Evolutionary conservation across 1,284 basidiomycete genomes (phyloP), one percentile per base, ranked within the genome.

Genomic region (Sporisorium scitamineum): DNA sequence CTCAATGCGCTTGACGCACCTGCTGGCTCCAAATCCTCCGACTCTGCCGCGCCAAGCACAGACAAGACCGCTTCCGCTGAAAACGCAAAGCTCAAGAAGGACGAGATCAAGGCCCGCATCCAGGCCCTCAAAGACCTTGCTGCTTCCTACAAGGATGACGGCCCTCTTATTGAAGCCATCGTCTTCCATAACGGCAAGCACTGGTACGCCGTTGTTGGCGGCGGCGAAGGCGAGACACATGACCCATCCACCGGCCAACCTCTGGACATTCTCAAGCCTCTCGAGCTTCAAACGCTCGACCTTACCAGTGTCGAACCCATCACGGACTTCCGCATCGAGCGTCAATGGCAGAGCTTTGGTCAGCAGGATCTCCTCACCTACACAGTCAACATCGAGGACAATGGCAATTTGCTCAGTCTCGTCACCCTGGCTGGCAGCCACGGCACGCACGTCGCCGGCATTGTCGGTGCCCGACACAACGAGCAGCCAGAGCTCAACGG

Each of bases 361-460:
- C 57, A 72, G 41, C 80, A 81, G 53, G 85, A 86, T 56, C 66
- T 85, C 6, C 70, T 86, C 56, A 85, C 83, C 44, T 86, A 85
- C 71, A 78, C 76, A 10, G 84, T 85, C 70, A 86, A 86, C 70
- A 79, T 83, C 47, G 52, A 79, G 53, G 70, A 80, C 47, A 74
- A 81, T 32, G 78, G 79, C 52, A 70, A 74, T 29, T 45, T 80
- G 5, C 80, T 83, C 50, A 82, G 80, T 59, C 68, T 85, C 31
- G 84, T 85, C 53, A 80, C 78, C 26, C 62, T 81, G 5, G 76
- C 81, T n/a, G 85, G 85, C 18, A 80, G 76, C 32, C 85, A 86
- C 67, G 85, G 84, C 29, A 85, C 85, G 22, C 85, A 86, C 64
- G 85, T 86, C 7, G 85, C 84, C 13, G 84, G 84, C 26, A 86